Base-by-base conservation (phyloP, 495 filamentous ascomycete species). In the Parmelia sp. region DNA sequence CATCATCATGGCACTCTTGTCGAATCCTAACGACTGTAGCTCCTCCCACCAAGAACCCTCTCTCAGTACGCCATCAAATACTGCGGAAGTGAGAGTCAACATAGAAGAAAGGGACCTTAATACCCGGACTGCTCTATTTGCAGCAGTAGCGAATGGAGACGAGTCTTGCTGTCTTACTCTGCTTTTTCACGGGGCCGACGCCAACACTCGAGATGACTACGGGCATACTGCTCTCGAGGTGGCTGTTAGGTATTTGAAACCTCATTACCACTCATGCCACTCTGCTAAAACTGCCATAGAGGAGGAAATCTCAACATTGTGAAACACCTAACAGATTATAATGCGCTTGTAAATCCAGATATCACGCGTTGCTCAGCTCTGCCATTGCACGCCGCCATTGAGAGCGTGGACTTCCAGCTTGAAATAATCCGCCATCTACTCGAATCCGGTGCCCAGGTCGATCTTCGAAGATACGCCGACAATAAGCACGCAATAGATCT, bases 161-260 rank as follows among this genome's bases (percentile, higher is more conserved):
- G 35, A 63, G 14, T 10, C 0, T 37, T 63, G 61, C 31, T 63
- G 47, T 25, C 10, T 27, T 19, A 29, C n/a, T 27, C 61, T 63
- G 3, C 45, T 63, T 23, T 7, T 10, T 3, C 12, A 4, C 12
- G 61, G 49, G 21, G 61, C 61, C 12, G 61, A 63, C 37, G 45
- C 61, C 29, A 42, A 63, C 29, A 27, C 2, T 19, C 47, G 36
- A 3, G 45, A 63, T 57, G 47, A 47, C 1, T 36, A 63, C 42
- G 61, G 61, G 0, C 61, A 63, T 57, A 37, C 61, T 42, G 39
- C 55, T 11, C 44, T 63, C 42, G 61, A 63, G 27, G 35, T 55
- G 25, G 61, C 61, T 42, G 61, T 27, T 23, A n/a, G n/a, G n/a
- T n/a, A n/a, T n/a, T n/a, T n/a, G n/a, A n/a, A n/a, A n/a, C n/a